Evolutionary conservation across 2,329 filamentous ascomycete species (phyloP), one percentile per base, ranked within the genome.

Genomic region (Aspergillus sojae): DNA sequence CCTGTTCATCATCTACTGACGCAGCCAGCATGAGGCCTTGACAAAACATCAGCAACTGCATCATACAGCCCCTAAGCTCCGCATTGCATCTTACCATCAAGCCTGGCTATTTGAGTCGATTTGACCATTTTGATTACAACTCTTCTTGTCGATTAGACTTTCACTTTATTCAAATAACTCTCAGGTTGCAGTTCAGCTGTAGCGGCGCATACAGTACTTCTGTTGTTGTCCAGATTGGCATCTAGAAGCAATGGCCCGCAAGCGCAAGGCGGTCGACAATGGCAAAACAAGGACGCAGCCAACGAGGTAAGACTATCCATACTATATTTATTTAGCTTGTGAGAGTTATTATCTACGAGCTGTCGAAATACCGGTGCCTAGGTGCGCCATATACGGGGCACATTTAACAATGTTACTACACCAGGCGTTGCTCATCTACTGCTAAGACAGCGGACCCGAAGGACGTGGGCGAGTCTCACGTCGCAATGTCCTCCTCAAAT

Each of bases 21-120:
- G 94, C 94, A 75, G 93, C 94, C 70, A 99, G 88, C 85, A 96
- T 94, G 69, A 98, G 88, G 85, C 94, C 94, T 97, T 63, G 61
- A 57, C 64, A 57, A 57, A 65, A 67, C 57, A 66, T 77, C 65
- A 76, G 74, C 68, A 62, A 63, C 34, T 46, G 55, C 48, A 43
- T 58, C 32, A 19, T 55, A 55, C 7, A 12, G 39, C 52, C 19
- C 56, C 57, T 30, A 58, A 39, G 53, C 56, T 60, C n/a, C 39
- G 19, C 45, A 36, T 65, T 72, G 63, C 75, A 68, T 36, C 79
- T 67, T 77, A 95, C 93, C 94, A 81, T 98, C 95, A 58, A 98
- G 87, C 80, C 95, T 87, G 69, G 93, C 91, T 82, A 99, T 97
- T 82, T 97, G 92, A 59, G 94, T 99, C 73, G 94, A 95, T 78